Percentiles rank a stretch among this genome's conserved stretches.
Conservation (phyloP, 495 filamentous ascomycete species). For the Emericellopsis terricola region DNA sequence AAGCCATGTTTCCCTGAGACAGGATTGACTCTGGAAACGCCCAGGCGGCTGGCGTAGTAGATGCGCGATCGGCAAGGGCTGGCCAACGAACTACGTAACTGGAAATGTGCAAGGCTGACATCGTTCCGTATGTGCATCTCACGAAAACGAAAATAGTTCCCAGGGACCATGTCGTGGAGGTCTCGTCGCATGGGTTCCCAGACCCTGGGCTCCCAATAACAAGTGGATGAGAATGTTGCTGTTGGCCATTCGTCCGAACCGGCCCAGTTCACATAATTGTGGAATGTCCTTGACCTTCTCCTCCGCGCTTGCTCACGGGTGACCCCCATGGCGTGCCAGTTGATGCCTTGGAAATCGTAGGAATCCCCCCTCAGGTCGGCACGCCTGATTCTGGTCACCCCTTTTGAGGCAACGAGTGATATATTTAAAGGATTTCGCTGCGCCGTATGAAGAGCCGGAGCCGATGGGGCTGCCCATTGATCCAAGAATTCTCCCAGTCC, state of each 20-base stretch:
- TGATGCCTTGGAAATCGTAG: conserved; percentile 64
- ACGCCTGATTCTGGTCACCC: conserved; percentile 13
- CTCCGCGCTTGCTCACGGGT: conserved; percentile 39
- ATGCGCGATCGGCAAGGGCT: conserved; percentile 54
- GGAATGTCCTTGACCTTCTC: conserved; percentile 36
- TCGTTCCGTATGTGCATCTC: conserved; percentile 48
- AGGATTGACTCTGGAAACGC: conserved; percentile 37
- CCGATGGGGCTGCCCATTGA: too few species aligned
- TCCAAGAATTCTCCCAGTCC: too few species aligned
- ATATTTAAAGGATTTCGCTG: too few species aligned
- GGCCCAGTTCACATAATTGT: conserved; percentile 34
- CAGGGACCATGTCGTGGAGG: conserved; percentile 23
- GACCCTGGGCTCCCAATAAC: too few species aligned
- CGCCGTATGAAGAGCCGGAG: too few species aligned
- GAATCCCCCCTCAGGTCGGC: conserved; percentile 35
- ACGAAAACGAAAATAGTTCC: conserved; percentile 50
- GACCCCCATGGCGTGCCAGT: conserved; percentile 50
- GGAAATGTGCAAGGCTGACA: conserved; percentile 63
- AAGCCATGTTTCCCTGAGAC: conserved; percentile 22
- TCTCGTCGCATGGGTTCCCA: too few species aligned
- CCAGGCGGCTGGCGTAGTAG: conserved; percentile 51
- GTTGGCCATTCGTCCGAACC: conserved; percentile 19
- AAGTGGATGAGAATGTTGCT: too few species aligned
- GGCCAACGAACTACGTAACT: conserved; percentile 71
- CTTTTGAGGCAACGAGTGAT: conserved; percentile 6